Percentiles rank a stretch among this genome's conserved stretches.
Evolutionary conservation across 495 filamentous ascomycete species (phyloP).

Genomic region (Penicillium robsamsonii): DNA sequence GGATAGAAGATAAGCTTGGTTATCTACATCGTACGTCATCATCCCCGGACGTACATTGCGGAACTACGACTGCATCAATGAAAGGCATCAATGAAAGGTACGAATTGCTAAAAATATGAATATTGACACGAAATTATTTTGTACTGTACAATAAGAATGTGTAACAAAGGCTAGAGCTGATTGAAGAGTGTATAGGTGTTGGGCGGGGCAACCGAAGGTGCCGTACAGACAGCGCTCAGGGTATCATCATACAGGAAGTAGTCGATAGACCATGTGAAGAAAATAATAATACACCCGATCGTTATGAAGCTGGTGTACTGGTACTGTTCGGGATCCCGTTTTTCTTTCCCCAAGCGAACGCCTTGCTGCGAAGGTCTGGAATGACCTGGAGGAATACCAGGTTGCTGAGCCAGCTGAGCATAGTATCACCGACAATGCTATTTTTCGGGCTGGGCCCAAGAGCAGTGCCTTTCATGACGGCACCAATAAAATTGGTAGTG

Average conservation of each 20-base stretch:
- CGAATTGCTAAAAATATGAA: background rate
- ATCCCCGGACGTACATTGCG: background rate
- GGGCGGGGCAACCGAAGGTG: slow-evolving; percentile 10
- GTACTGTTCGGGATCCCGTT: slow-evolving; percentile 34
- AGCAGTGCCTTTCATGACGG: slow-evolving; percentile 60
- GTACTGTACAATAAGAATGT: slow-evolving; percentile 6
- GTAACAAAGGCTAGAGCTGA: background rate
- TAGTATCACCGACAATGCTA: slow-evolving; percentile 39
- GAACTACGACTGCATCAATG: background rate
- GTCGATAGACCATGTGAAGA: background rate
- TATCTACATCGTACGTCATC: slow-evolving; percentile 14
- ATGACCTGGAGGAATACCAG: slow-evolving; percentile 44
- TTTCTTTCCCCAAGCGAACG: slow-evolving; percentile 46
- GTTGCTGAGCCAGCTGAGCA: slow-evolving; percentile 45
- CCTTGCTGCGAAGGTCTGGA: slow-evolving; percentile 43
- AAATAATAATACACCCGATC: slow-evolving; percentile 1
- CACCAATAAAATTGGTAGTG: slow-evolving; percentile 63
- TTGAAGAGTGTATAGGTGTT: slow-evolving; percentile 8
- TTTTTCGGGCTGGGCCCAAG: slow-evolving; percentile 46
- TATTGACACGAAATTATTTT: background rate
- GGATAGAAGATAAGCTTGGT: slow-evolving; percentile 7
- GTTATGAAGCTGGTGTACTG: slow-evolving; percentile 2
- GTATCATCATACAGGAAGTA: slow-evolving; percentile 25
- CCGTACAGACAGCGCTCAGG: slow-evolving; percentile 17
- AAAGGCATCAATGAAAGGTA: background rate